phyloP scores from a whole-genome alignment of 2,329 filamentous ascomycete species.

The Sporothrix inflata region DNA sequence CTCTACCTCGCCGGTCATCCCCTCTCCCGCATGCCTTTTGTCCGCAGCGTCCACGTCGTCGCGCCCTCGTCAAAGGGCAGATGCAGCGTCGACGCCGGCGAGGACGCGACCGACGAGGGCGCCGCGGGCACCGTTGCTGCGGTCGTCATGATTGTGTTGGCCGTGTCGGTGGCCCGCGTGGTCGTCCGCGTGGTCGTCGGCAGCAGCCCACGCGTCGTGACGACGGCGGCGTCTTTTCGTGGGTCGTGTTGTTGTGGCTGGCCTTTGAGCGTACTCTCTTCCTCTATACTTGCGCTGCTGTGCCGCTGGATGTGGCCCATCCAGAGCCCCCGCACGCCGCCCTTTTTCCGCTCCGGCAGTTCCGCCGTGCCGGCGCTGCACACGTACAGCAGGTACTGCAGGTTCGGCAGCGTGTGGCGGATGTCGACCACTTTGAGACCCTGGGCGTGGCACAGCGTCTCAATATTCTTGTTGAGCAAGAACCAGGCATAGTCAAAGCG shows the following conservation, averaged over 20 bases:
- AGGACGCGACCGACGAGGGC: neutral
- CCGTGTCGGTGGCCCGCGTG: neutral
- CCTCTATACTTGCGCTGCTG: constrained; percentile 9
- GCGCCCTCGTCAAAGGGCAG: constrained; percentile 54
- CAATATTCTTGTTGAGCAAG: constrained; percentile 93
- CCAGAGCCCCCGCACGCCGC: constrained; percentile 63
- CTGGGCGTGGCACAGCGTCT: constrained; percentile 66
- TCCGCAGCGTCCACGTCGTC: constrained; percentile 55
- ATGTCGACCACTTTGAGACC: constrained; percentile 85
- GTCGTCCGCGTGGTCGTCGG: constrained; percentile 9
- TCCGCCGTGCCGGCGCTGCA: constrained; percentile 76
- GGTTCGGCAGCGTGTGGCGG: constrained; percentile 86
- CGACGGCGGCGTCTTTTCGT: neutral
- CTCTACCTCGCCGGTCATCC: neutral
- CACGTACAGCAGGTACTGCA: constrained; percentile 90
- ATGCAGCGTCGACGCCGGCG: constrained; percentile 34
- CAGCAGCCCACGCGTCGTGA: neutral
- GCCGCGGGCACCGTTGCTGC: neutral
- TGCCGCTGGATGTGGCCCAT: constrained; percentile 51
- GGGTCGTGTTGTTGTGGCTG: neutral
- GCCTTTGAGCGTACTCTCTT: neutral
- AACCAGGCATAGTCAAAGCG: constrained; percentile 97
- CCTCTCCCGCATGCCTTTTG: constrained; percentile 59
- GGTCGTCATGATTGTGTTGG: neutral
- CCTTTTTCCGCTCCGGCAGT: constrained; percentile 63